A percentile compares a stretch with the other conserved stretches of the same genome.
Evolutionary conservation across 2,329 filamentous ascomycete genomes (phyloP).

Genomic region (Aureobasidium sp.): DNA sequence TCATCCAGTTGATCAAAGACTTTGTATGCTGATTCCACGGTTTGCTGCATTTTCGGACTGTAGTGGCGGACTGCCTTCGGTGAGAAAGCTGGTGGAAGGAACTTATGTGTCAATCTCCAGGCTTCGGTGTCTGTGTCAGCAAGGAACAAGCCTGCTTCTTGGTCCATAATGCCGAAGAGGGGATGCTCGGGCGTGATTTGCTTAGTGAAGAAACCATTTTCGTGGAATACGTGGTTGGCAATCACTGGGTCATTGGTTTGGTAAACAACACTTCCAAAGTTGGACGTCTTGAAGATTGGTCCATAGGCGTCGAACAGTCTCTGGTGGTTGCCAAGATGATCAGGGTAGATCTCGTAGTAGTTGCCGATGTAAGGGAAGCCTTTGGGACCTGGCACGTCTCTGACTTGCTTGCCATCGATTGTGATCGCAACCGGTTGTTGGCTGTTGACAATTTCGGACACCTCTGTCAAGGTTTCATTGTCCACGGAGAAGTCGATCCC

Average conservation of each 20-base stretch:
- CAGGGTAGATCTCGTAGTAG: constrained; percentile 30
- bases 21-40: constrained; percentile 42
- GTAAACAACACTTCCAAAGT: constrained; percentile 28
- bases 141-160: constrained; percentile 25
- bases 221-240: constrained; percentile 25
- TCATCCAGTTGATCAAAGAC: constrained; percentile 43
- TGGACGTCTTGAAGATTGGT: constrained; percentile 29
- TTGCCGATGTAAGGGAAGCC: constrained; percentile 30
- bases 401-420: constrained; percentile 43
- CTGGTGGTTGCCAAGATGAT: constrained; percentile 35
- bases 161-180: constrained; percentile 25
- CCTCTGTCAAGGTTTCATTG: background rate
- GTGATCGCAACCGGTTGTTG: constrained; percentile 28
- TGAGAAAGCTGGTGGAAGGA: constrained; percentile 49
- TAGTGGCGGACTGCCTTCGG: constrained; percentile 56
- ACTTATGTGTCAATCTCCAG: constrained; percentile 51
- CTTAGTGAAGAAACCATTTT: constrained; percentile 35
- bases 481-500: constrained; percentile 15
- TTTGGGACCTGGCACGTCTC: constrained; percentile 32
- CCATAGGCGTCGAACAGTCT: constrained; percentile 32
- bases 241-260: constrained; percentile 30
- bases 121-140: constrained; percentile 43
- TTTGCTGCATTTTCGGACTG: constrained; percentile 49
- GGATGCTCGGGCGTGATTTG: constrained; percentile 27
- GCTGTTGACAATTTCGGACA: constrained; percentile 15